Evolutionary conservation across 2,329 filamentous ascomycete species (phyloP).

Genomic region (Fusarium sp.): DNA sequence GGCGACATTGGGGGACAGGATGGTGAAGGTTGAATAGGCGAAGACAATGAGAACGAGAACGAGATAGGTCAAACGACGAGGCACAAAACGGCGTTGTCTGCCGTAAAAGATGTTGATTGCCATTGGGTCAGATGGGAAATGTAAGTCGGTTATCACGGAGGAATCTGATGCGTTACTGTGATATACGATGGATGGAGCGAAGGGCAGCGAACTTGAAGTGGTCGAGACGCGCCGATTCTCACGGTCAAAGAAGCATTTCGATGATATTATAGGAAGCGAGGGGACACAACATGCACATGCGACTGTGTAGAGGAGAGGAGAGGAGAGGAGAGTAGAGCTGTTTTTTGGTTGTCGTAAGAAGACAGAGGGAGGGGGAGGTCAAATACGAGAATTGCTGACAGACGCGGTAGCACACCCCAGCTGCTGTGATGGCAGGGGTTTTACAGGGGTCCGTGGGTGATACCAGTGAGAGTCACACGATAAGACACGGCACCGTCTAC

Average conservation of each 20-base stretch:
- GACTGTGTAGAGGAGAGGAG: background rate
- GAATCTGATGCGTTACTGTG: background rate
- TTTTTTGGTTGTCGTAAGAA: background rate
- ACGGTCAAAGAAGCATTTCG: slow-evolving; percentile 26
- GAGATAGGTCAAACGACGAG: slow-evolving; percentile 66
- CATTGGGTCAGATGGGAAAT: slow-evolving; percentile 39
- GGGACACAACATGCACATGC: background rate
- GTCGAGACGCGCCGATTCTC: slow-evolving; percentile 8
- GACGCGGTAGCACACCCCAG: background rate
- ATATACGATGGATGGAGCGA: slow-evolving; percentile 10
- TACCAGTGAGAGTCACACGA: slow-evolving; percentile 21
- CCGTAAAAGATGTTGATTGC: slow-evolving; percentile 56
- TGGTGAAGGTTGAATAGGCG: slow-evolving; percentile 66
- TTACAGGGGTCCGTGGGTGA: slow-evolving; percentile 15
- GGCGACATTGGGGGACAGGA: slow-evolving; percentile 53
- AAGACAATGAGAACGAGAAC: slow-evolving; percentile 65
- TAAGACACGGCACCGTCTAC: background rate
- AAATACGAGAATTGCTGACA: slow-evolving; percentile 29
- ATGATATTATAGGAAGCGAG: slow-evolving; percentile 2
- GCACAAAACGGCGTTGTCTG: slow-evolving; percentile 62
- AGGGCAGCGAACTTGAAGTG: slow-evolving; percentile 4
- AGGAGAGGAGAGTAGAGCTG: background rate
- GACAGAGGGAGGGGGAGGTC: slow-evolving; percentile 4
- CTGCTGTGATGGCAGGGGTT: slow-evolving; percentile 6
- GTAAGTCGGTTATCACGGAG: background rate